A percentile compares a stretch with the other conserved stretches of the same genome.
These are phyloP conservation scores for Endoconidiophora laricicola DNA, from an alignment of 2,329 filamentous ascomycete species.

Conservation along the genomic window DNA sequence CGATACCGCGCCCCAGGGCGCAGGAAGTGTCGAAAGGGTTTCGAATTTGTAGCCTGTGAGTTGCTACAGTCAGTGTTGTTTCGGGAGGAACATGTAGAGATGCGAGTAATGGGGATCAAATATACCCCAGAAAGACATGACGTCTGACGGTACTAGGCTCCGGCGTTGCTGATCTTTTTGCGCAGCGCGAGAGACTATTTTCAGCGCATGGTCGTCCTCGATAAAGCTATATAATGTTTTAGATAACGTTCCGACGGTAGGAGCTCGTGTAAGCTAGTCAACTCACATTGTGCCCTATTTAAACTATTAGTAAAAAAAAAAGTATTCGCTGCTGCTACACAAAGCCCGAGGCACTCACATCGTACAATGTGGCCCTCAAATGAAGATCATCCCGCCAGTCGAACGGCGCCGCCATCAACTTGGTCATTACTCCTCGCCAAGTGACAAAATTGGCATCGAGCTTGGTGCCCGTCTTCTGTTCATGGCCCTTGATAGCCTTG, in stretches of 20 bases:
- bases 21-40: constrained; percentile 59
- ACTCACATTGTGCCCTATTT: constrained; percentile 37
- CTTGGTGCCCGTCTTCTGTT: constrained; percentile 48
- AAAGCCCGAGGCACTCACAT: constrained; percentile 36
- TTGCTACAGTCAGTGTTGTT: constrained; percentile 3
- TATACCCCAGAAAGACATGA: constrained; percentile 86
- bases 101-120: background rate
- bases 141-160: constrained; percentile 43
- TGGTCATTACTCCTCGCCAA: constrained; percentile 98
- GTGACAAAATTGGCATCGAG: constrained; percentile 70
- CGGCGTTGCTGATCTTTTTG: constrained; percentile 31
- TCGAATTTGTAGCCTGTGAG: constrained; percentile 90
- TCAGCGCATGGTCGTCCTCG: constrained; percentile 72
- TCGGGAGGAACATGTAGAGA: background rate
- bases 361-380: constrained; percentile 86
- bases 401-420: constrained; percentile 73
- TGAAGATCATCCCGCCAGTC: constrained; percentile 76
- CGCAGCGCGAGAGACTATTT: constrained; percentile 41
- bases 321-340: background rate
- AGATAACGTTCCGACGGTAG: background rate
- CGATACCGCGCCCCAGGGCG: constrained; percentile 54
- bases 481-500: constrained; percentile 55
- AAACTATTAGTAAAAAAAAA: background rate
- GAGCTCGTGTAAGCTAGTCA: background rate
- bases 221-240: constrained; percentile 49